Evolutionary conservation across 1,284 basidiomycete species (phyloP), one percentile per base, ranked within the genome.

Genomic region (Heliocybe sulcata): DNA sequence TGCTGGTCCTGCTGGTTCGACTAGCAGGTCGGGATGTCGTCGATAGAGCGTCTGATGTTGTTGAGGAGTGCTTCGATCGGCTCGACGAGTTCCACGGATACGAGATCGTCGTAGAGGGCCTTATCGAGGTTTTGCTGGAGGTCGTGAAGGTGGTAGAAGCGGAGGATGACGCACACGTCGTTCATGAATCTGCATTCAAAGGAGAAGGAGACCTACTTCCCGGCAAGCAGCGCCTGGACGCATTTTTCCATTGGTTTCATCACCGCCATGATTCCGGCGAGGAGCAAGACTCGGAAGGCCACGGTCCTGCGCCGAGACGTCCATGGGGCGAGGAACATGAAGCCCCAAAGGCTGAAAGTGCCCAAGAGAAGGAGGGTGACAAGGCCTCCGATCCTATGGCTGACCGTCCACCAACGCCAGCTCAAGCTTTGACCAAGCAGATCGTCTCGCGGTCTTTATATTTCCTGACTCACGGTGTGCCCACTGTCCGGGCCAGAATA

Each of bases 51-150:
- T 85, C 88, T 20, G 94, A 95, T 67, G 84, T 97, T 2, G 91
- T 97, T 2, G 94, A 96, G 66, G 94, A 95, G 68, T 94, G 94
- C 58, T 97, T 97, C 62, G 94, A 96, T 67, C 83, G 92, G 25
- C 73, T 97, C 22, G 94, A 97, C 63, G 92, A 95, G 58, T 97
- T 84, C 65, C 94, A 97, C 67, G 94, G 93, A 10, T 96, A 97
- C 69, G 81, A 83, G 23, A 73, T 87, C 4, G 77, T 96, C 29
- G 87, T 96, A 9, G 90, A 92, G 58, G 87, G 92, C 0, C 75
- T 98, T 2, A 77, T 96, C n/a, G 88, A 90, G 57, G 92, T 91
- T n/a, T 73, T 97, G 59, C 77, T 76, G 27, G 87, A 87, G 63
- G 88, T 92, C 1, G 78, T 92, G 57, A 80, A 80, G 49, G 82